Base-by-base conservation (phyloP, 2,329 filamentous ascomycete species). In the Fusarium subtropicale region DNA sequence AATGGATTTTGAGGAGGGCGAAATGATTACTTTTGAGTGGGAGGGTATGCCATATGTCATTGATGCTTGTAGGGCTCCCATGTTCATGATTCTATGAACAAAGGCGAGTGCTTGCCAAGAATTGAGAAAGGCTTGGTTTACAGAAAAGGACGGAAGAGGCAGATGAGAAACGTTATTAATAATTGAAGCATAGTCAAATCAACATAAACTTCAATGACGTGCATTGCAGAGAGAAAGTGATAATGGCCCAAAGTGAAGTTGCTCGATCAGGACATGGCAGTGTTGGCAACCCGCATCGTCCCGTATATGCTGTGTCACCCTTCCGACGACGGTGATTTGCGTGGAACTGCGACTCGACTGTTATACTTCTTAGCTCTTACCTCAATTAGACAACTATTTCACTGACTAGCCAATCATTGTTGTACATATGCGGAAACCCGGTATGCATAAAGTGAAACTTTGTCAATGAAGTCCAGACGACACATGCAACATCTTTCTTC, bases 1-100 rank as follows among this genome's bases (percentile, higher is more conserved):
- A 39, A 51, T 20, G 5, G 18, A 38, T 1, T 50, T 56, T 26
- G 7, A 36, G 1, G 38, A 5, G 3, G 45, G 26, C 2, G 34
- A n/a, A 9, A 34, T 56, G 6, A 7, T 16, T 9, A 51, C 7
- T 8, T 50, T 26, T 36, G 36, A 46, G 20, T 64, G 39, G 16
- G 46, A 51, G 7, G 54, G 18, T 13, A 28, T 71, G n/a, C 28
- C 31, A 1, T 69, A 56, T 42, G 22, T 48, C 8, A 38, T 68
- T 4, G 67, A 69, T 28, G 47, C 38, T n/a, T 69, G 67, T 38
- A 34, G 28, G 30, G 16, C 46, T 13, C 64, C 67, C 2, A 69
- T 68, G 54, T 71, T 69, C 15, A 71, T 71, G 58, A 47, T 69
- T 15, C 9, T 71, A 11, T 61, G 26, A 64, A 15, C 15, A 31